Conservation (phyloP, 176 grass and related monocot species). For the Carex pumila region DNA sequence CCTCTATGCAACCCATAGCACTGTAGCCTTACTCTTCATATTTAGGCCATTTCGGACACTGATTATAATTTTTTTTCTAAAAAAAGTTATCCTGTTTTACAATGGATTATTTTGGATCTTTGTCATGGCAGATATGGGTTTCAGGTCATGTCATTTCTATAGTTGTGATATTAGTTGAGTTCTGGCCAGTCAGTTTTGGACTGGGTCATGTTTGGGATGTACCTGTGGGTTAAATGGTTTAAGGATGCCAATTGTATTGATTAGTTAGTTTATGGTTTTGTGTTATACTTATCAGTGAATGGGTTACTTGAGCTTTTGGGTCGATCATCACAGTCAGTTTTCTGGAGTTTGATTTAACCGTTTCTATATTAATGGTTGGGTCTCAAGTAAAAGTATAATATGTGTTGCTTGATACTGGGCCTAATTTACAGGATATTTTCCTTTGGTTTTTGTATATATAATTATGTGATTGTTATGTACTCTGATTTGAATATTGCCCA, state of each 20-base stretch:
- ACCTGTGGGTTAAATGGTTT: not conserved
- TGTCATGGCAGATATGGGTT: not conserved
- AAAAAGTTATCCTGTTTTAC: not conserved
- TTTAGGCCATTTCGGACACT: not conserved
- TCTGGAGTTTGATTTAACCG: not conserved
- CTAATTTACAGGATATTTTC: not conserved
- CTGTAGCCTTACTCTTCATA: too few species aligned
- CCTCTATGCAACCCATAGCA: too few species aligned
- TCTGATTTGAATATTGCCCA: not conserved
- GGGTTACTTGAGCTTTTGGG: not conserved
- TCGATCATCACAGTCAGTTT: not conserved
- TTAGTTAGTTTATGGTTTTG: not conserved
- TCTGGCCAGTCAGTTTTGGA: not conserved
- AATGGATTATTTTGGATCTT: not conserved
- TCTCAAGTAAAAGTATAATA: not conserved
- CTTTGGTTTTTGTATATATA: not conserved
- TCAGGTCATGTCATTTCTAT: not conserved
- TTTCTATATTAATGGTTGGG: not conserved
- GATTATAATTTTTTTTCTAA: not conserved
- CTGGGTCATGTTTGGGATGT: not conserved
- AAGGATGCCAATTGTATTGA: not conserved
- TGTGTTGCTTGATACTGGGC: not conserved
- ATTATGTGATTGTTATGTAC: not conserved
- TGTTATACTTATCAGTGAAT: not conserved
- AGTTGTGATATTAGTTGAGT: not conserved